phyloP scores from a whole-genome alignment of 768 basidiomycete genomes.

The Mrakia gelida region DNA sequence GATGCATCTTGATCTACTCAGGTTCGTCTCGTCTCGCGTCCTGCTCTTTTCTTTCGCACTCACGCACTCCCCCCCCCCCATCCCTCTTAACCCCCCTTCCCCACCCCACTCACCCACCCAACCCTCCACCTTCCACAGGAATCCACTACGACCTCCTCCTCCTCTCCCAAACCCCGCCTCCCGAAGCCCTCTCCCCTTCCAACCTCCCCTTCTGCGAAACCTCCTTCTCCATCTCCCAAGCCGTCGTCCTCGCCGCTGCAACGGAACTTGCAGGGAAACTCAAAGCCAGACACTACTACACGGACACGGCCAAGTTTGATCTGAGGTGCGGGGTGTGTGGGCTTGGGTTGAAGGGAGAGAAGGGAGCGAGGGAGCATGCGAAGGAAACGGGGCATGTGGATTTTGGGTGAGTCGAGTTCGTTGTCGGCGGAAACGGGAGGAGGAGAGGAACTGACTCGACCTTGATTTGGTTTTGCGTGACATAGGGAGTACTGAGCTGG shows the following conservation, averaged over 20 bases:
- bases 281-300: slow-evolving; percentile 73
- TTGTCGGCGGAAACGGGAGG: too few relatives aligned
- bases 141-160: slow-evolving; percentile 81
- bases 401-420: slow-evolving; percentile 20
- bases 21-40: slow-evolving; percentile 50
- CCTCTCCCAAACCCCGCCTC: slow-evolving; percentile 60
- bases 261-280: slow-evolving; percentile 67
- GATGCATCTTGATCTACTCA: slow-evolving; percentile 78
- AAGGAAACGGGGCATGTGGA: slow-evolving; percentile 70
- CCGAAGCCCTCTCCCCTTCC: slow-evolving; percentile 51
- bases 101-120: too few relatives aligned
- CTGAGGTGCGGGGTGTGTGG: slow-evolving; percentile 69
- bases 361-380: slow-evolving; percentile 84
- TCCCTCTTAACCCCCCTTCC: neutral
- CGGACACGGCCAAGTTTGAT: slow-evolving; percentile 88
- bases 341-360: slow-evolving; percentile 83
- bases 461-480: too few relatives aligned
- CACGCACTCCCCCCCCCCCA: too few relatives aligned
- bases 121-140: neutral
- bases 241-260: slow-evolving; percentile 46
- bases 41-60: too few relatives aligned
- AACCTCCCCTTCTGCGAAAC: slow-evolving; percentile 78
- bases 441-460: too few relatives aligned
- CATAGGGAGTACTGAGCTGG: too few relatives aligned
- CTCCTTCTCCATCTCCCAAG: slow-evolving; percentile 58